Evolutionary conservation across 306 rosid genomes (phyloP).

Genomic region (Ochetophila trinervis): DNA sequence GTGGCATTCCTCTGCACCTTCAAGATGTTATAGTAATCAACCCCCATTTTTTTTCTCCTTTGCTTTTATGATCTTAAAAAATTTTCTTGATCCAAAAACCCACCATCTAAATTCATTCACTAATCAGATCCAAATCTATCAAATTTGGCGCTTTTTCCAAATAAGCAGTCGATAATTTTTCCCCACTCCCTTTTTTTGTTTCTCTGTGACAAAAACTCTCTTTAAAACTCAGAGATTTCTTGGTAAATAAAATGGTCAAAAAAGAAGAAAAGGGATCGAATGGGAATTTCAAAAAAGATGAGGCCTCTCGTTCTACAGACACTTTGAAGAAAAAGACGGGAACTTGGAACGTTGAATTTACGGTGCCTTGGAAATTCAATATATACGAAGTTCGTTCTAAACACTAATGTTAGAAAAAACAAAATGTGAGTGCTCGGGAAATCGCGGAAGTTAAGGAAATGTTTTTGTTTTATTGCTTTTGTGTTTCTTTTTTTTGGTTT

Average conservation of each 20-base stretch:
- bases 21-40: slow-evolving; percentile 81
- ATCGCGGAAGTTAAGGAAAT: too few species aligned
- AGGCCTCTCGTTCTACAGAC: neutral
- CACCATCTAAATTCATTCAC: slow-evolving; percentile 17
- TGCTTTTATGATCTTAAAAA: too few species aligned
- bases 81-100: slow-evolving; percentile 16
- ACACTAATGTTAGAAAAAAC: too few species aligned
- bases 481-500: too few species aligned
- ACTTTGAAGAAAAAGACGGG: neutral
- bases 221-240: neutral
- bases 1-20: slow-evolving; percentile 65
- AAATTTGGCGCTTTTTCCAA: slow-evolving; percentile 21
- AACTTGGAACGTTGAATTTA: too few species aligned
- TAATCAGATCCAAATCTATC: slow-evolving; percentile 27
- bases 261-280: neutral
- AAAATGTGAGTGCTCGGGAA: too few species aligned
- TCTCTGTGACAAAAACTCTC: neutral
- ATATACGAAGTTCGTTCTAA: too few species aligned
- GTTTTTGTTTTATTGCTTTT: too few species aligned
- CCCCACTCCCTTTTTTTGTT: neutral
- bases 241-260: slow-evolving; percentile 13
- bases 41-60: slow-evolving; percentile 48
- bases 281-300: neutral
- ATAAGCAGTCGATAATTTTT: slow-evolving; percentile 27
- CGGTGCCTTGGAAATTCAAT: too few species aligned